Evolutionary conservation across 345 rosid species (phyloP).

Genomic region (Fremontodendron californicum): DNA sequence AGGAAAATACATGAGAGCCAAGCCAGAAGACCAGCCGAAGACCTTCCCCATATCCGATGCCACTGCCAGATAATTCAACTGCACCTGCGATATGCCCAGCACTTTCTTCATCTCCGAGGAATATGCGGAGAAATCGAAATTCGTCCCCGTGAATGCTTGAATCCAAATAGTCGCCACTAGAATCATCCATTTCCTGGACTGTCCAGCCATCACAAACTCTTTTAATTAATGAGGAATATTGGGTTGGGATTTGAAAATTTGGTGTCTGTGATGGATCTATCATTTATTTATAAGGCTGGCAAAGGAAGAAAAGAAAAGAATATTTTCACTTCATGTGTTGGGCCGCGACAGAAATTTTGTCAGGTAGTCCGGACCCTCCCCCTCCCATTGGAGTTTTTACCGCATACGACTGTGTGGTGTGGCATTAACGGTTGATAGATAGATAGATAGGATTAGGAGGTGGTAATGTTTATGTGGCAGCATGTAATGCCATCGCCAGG

Average conservation of each 20-base stretch:
- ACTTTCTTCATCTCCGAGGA: conserved; percentile 72
- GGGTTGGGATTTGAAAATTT: background rate
- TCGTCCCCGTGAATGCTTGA: conserved; percentile 95
- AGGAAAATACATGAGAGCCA: conserved; percentile 74
- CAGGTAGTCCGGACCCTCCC: background rate
- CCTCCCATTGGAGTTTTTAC: background rate
- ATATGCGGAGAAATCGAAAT: conserved; percentile 92
- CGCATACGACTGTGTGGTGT: background rate
- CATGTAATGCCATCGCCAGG: too few relatives aligned
- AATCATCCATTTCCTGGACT: conserved; percentile 92
- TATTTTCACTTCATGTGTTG: background rate
- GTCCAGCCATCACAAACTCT: conserved; percentile 68
- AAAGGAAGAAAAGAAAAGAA: background rate
- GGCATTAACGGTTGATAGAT: background rate
- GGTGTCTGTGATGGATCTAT: background rate
- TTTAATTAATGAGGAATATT: too few relatives aligned
- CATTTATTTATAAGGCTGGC: background rate
- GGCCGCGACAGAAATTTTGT: background rate
- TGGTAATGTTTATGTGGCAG: background rate
- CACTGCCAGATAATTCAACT: conserved; percentile 79
- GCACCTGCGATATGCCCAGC: conserved; percentile 83
- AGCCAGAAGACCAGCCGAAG: conserved; percentile 93
- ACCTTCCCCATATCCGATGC: conserved; percentile 95
- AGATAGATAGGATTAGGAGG: background rate
- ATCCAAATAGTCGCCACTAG: conserved; percentile 92